Base-by-base conservation (phyloP, 495 filamentous ascomycete genomes). In the Annulohypoxylon stygium region DNA sequence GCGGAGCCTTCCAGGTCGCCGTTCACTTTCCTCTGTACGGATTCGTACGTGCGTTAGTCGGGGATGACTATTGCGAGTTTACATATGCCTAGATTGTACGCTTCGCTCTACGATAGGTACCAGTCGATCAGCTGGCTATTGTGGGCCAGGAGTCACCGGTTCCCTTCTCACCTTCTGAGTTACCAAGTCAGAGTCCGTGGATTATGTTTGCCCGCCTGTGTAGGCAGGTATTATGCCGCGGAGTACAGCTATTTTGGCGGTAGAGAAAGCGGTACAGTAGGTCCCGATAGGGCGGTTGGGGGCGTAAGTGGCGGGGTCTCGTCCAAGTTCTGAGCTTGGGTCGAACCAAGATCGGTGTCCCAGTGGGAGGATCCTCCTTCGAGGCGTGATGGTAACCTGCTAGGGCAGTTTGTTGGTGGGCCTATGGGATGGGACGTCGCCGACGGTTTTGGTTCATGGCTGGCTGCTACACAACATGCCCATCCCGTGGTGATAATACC, bases 251-350 rank as follows among this genome's bases (percentile, higher is more conserved):
- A 2, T 30, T 30, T 6, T 4, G 30, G 30, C 30, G 2, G 30
- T 30, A 30, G 30, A 30, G 30, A 50, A 36, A 36, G 16, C 18
- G 11, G 14, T 66, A 60, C 23, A 37, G 39, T 12, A 70, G 51
- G 57, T 63, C 70, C 70, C 70, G 51, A 50, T 59, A 50, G 63
- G 58, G 50, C 58, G 70, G 70, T 64, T 67, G 39, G 45, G 47
- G 69, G 36, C 33, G 18, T 61, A 26, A 34, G 26, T 51, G 47
- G 45, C 43, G 65, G 65, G 33, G 55, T 67, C 25, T 34, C 41
- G 30, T 11, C 41, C 33, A 11, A 37, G 53, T 34, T 5, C 39
- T 57, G 16, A 33, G n/a, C 50, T 39, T 58, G 11, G 57, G 1
- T 23, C 36, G 65, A 68, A 43, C 65, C 48, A 61, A 61, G 55